A percentile compares a stretch with the other conserved stretches of the same genome.
These are phyloP conservation scores for Chondrostereum purpureum DNA, from an alignment of 1,284 basidiomycete species.

Conservation along the genomic window DNA sequence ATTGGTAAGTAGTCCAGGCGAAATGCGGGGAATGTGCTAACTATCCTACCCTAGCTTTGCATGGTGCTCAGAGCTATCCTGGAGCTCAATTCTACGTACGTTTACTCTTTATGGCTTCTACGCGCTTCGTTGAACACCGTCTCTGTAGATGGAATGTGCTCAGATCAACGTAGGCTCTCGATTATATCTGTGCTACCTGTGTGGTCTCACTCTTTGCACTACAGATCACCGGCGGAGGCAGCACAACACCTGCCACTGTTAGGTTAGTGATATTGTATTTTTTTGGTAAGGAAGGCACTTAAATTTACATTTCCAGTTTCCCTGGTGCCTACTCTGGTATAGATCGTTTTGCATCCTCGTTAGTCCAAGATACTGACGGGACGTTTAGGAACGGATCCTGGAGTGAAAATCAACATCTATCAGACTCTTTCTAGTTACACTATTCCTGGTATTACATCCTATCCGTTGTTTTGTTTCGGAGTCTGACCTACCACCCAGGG, in stretches of 20 bases:
- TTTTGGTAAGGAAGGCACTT: too few species aligned
- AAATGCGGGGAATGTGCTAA: neutral
- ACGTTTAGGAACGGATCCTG: conserved; percentile 30
- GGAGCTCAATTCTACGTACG: conserved; percentile 1
- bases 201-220: too few species aligned
- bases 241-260: conserved; percentile 36
- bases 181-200: too few species aligned
- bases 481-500: conserved; percentile 3
- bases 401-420: conserved; percentile 37
- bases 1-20: conserved; percentile 2
- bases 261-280: conserved; percentile 47
- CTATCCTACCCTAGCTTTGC: conserved; percentile 15
- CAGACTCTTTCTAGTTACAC: conserved; percentile 29
- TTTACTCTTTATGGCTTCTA: neutral
- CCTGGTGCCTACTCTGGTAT: conserved; percentile 39
- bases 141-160: conserved; percentile 4
- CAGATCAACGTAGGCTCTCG: neutral
- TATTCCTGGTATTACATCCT: conserved; percentile 25
- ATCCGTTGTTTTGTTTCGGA: too few species aligned
- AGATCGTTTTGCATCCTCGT: too few species aligned
- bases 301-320: conserved; percentile 24
- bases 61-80: conserved; percentile 10
- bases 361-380: too few species aligned
- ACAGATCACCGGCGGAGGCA: conserved; percentile 39
- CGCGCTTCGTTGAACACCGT: neutral